Evolutionary conservation across 805 yeast species (phyloP), one percentile per base, ranked within the genome.

Genomic region (Saccharomycopsis oosterbeekiorum): DNA sequence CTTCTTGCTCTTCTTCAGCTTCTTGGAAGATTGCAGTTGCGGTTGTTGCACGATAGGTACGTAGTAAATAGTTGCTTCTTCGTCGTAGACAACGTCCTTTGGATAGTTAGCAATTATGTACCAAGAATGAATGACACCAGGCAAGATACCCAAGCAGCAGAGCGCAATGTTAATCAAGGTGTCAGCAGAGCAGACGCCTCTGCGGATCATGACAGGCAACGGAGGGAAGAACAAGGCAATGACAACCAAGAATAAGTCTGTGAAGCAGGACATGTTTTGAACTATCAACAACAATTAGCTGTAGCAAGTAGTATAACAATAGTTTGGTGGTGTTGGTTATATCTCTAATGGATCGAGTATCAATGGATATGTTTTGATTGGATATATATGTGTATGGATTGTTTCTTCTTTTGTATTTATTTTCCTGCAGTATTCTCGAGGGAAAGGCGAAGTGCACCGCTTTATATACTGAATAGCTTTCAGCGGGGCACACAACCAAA

Each of bases 101-200:
- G 96, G 96, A 69, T 86, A 86, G 67, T 81, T 77, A 60, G 89
- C 83, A 60, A 89, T 88, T 68, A 89, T 85, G 71, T 88, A 89
- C 82, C 89, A 85, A 50, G 86, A 75, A 68, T 89, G 96, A 63
- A 89, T 71, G 42, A 88, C 78, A 11, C 94, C 96, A 0, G 96
- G 96, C 60, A 89, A 69, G 70, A 78, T 84, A 1, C 96, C 94
- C 54, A 89, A 76, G 61, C 82, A 68, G 71, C 90, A 86, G 37
- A 89, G 78, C 6, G 86, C 83, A 56, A 89, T 76, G 72, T 88
- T 89, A 68, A 89, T 85, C 60, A 84, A 71, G 56, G 78, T 76
- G 69, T 89, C 96, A 8, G 84, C 82, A 1, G 92, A 84, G 64
- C 86, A 84, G 59, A 86, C 62, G 2, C 96, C 96, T 60, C 86